phyloP scores from a whole-genome alignment of 2,329 filamentous ascomycete species.

The Epichloe glyceriae region DNA sequence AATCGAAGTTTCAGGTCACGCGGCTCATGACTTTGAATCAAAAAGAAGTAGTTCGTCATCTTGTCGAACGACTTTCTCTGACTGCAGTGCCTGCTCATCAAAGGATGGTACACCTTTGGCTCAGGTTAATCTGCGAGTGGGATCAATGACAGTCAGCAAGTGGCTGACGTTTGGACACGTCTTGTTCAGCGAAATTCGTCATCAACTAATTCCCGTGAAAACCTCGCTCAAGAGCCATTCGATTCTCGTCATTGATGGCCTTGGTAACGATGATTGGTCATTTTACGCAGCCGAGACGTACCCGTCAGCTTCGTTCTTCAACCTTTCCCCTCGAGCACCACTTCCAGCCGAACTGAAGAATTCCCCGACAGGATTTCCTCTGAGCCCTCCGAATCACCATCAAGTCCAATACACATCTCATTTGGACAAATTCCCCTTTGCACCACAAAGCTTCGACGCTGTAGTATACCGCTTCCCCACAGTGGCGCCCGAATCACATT shows the following conservation, averaged over 20 bases:
- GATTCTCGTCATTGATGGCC: slow-evolving; percentile 67
- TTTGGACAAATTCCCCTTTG: slow-evolving; percentile 58
- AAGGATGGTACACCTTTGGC: slow-evolving; percentile 50
- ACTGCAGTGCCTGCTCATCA: slow-evolving; percentile 32
- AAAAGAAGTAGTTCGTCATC: slow-evolving; percentile 23
- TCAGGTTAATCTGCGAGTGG: slow-evolving; percentile 64
- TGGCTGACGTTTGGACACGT: slow-evolving; percentile 80
- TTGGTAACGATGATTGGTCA: slow-evolving; percentile 82
- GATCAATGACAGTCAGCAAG: slow-evolving; percentile 74
- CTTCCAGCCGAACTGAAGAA: slow-evolving; percentile 31
- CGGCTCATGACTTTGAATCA: neutral
- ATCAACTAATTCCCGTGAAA: slow-evolving; percentile 44
- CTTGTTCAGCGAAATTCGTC: slow-evolving; percentile 66
- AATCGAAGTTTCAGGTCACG: neutral
- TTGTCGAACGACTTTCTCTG: slow-evolving; percentile 26
- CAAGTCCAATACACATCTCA: slow-evolving; percentile 58
- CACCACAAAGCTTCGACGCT: slow-evolving; percentile 59
- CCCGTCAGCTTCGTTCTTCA: slow-evolving; percentile 61
- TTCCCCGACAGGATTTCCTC: slow-evolving; percentile 33
- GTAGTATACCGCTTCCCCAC: slow-evolving; percentile 68
- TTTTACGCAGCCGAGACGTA: slow-evolving; percentile 70
- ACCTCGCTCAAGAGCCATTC: slow-evolving; percentile 35
- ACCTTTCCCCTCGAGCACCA: slow-evolving; percentile 49
- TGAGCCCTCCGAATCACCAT: slow-evolving; percentile 56
- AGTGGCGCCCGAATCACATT: slow-evolving; percentile 53